Conservation (phyloP, 768 basidiomycete genomes). For the Lactifluus hygrophoroides region DNA sequence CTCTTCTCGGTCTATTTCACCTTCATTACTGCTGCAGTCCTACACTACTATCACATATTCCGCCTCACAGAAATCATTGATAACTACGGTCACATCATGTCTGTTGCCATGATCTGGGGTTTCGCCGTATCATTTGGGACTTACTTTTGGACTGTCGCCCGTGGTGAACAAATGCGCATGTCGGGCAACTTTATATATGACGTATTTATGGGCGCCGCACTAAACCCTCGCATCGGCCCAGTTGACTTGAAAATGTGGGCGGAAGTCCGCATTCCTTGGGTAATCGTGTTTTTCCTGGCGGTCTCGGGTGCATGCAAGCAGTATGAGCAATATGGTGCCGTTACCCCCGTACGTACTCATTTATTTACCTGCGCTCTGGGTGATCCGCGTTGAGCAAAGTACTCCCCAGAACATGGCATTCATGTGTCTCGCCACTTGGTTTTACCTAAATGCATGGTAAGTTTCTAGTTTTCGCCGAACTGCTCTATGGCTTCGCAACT, state of each 20-base stretch:
- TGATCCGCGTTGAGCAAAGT: background rate
- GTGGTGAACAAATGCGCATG: slow-evolving; percentile 82
- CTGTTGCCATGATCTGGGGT: slow-evolving; percentile 88
- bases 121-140: slow-evolving; percentile 73
- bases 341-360: slow-evolving; percentile 66
- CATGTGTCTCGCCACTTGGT: slow-evolving; percentile 90
- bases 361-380: background rate
- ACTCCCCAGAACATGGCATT: slow-evolving; percentile 80
- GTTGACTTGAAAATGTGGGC: slow-evolving; percentile 99
- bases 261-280: slow-evolving; percentile 95
- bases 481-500: too few relatives aligned
- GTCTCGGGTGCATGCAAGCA: slow-evolving; percentile 94
- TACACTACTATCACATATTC: slow-evolving; percentile 79
- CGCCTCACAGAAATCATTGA: slow-evolving; percentile 92
- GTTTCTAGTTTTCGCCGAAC: slow-evolving; percentile 16
- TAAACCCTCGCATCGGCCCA: slow-evolving; percentile 88
- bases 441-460: slow-evolving; percentile 95
- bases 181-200: slow-evolving; percentile 94
- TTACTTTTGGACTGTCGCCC: slow-evolving; percentile 69
- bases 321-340: slow-evolving; percentile 84
- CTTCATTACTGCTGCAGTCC: slow-evolving; percentile 57
- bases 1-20: slow-evolving; percentile 78
- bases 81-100: slow-evolving; percentile 93
- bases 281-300: slow-evolving; percentile 87
- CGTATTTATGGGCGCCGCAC: slow-evolving; percentile 90